These are phyloP conservation scores for Lepidium aucheri DNA, from an alignment of 345 rosid species.

Conservation along the genomic window DNA sequence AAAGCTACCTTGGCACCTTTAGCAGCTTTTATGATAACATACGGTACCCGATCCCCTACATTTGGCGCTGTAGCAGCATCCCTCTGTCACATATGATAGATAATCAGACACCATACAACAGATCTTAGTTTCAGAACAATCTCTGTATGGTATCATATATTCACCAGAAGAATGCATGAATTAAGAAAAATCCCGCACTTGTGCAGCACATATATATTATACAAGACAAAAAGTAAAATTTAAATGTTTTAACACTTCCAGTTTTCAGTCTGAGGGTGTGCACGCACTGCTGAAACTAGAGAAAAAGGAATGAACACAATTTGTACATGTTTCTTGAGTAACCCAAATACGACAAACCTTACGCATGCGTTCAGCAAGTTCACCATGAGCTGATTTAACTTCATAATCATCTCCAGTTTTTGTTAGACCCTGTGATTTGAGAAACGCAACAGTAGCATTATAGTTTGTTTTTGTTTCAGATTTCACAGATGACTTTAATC, in stretches of 20 bases:
- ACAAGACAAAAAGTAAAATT: background rate
- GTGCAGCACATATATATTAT: background rate
- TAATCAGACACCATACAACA: background rate
- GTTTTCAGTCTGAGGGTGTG: constrained; percentile 1
- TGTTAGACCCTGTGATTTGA: constrained; percentile 68
- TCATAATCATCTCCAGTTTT: constrained; percentile 95
- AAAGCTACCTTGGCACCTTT: constrained; percentile 90
- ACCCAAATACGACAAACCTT: constrained; percentile 46
- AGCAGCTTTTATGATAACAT: constrained; percentile 83
- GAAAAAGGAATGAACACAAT: background rate
- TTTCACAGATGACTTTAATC: background rate
- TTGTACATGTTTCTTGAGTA: background rate
- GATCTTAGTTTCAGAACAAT: background rate
- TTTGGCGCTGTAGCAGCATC: constrained; percentile 98
- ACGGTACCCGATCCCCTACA: constrained; percentile 98
- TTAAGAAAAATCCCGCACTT: background rate
- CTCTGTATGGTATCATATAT: background rate
- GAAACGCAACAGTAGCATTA: constrained; percentile 12
- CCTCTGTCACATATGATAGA: constrained; percentile 46
- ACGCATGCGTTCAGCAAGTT: constrained; percentile 99
- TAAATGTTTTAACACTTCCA: background rate
- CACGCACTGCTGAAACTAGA: background rate
- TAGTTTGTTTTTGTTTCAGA: background rate
- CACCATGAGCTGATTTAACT: constrained; percentile 93
- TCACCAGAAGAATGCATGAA: background rate